phyloP scores from a whole-genome alignment of 805 yeast species.

The Starmerella lactis-condensi region DNA sequence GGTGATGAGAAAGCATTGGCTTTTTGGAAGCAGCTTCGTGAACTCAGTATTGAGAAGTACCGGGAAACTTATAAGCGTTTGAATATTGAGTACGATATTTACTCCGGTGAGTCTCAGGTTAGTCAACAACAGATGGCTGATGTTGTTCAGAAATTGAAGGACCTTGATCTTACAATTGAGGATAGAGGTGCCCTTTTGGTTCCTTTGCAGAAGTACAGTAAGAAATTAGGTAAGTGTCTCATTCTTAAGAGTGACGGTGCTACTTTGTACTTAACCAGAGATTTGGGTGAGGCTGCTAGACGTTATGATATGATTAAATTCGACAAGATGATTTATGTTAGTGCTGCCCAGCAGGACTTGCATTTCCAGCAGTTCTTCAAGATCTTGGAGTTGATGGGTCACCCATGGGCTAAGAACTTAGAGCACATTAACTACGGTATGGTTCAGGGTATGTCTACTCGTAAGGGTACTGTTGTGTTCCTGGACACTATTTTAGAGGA shows the following conservation, averaged over 20 bases:
- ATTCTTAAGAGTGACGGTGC: constrained; percentile 94
- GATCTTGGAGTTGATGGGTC: constrained; percentile 76
- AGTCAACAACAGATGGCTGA: constrained; percentile 49
- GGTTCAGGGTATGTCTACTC: constrained; percentile 97
- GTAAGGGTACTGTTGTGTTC: constrained; percentile 98
- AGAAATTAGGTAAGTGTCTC: constrained; percentile 81
- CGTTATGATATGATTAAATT: constrained; percentile 70
- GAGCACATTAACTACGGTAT: constrained; percentile 87
- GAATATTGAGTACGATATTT: constrained; percentile 70
- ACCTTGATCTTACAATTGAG: constrained; percentile 54
- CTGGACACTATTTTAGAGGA: constrained; percentile 83
- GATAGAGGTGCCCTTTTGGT: constrained; percentile 84
- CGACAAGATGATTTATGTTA: constrained; percentile 90
- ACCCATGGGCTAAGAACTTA: constrained; percentile 65
- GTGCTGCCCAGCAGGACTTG: constrained; percentile 91
- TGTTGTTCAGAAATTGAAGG: constrained; percentile 44
- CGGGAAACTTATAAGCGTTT: constrained; percentile 76
- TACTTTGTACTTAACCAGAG: constrained; percentile 82
- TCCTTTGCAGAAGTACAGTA: constrained; percentile 67
- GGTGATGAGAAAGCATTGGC: constrained; percentile 67
- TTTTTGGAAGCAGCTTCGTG: constrained; percentile 78
- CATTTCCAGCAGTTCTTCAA: constrained; percentile 89
- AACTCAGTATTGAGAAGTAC: constrained; percentile 72
- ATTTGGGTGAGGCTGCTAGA: constrained; percentile 86
- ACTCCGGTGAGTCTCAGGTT: constrained; percentile 94